Conservation (phyloP, 192 early-diverging fungal species). For the Diversispora epigaea region DNA sequence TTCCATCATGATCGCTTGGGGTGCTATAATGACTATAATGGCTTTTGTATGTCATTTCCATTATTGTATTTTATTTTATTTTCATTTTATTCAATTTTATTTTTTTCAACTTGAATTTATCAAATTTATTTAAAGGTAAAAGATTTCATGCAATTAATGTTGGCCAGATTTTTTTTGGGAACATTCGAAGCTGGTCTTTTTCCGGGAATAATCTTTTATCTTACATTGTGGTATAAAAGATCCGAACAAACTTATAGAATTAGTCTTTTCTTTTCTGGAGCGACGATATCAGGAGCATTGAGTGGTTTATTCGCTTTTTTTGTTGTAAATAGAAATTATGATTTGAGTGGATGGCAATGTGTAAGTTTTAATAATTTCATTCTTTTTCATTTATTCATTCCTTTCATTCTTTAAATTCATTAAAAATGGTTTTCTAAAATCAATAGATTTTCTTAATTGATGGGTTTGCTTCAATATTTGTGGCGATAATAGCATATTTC, state of each 20-base stretch:
- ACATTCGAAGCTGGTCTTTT: slow-evolving; percentile 58
- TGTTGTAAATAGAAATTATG: slow-evolving; percentile 50
- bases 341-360: slow-evolving; percentile 57
- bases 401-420: neutral
- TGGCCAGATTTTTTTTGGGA: slow-evolving; percentile 61
- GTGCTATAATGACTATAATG: slow-evolving; percentile 53
- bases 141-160: slow-evolving; percentile 45
- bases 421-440: neutral
- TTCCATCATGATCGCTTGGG: slow-evolving; percentile 57
- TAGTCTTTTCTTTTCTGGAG: slow-evolving; percentile 54
- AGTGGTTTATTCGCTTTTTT: slow-evolving; percentile 68
- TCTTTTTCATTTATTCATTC: slow-evolving; percentile 18
- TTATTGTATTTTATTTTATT: neutral
- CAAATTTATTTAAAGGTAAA: slow-evolving; percentile 7
- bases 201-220: slow-evolving; percentile 57
- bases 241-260: slow-evolving; percentile 54
- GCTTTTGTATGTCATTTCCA: slow-evolving; percentile 40
- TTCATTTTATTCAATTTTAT: neutral
- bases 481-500: slow-evolving; percentile 45
- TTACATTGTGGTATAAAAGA: slow-evolving; percentile 60
- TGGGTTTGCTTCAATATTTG: slow-evolving; percentile 49
- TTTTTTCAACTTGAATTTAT: neutral
- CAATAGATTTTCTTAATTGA: slow-evolving; percentile 62
- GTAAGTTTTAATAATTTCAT: neutral
- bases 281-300: slow-evolving; percentile 59